Conservation (phyloP, 129 eudicot species). For the Flaveria sonorensis region DNA sequence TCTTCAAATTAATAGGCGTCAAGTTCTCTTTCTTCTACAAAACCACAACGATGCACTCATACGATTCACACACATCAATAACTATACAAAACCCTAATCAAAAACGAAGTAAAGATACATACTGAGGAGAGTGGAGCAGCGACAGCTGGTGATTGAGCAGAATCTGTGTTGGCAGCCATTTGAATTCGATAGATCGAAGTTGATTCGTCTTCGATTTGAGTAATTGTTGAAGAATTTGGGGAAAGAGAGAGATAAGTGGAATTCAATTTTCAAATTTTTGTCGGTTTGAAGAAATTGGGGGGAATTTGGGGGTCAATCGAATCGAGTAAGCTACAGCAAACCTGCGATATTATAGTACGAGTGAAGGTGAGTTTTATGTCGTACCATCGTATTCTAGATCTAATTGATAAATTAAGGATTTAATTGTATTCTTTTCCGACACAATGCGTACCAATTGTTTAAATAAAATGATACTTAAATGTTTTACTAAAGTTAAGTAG, state of each 20-base stretch:
- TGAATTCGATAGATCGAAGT: conserved; percentile 21
- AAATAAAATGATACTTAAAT: no score
- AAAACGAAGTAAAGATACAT: background rate
- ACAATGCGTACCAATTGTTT: no score
- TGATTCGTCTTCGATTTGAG: conserved; percentile 12
- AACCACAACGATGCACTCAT: conserved; percentile 14
- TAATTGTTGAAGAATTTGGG: background rate
- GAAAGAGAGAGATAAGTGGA: conserved; percentile 13
- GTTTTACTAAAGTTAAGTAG: no score
- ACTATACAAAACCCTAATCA: background rate
- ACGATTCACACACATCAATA: background rate
- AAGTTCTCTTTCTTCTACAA: conserved; percentile 71
- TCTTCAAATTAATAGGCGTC: conserved; percentile 62
- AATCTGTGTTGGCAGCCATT: conserved; percentile 37
- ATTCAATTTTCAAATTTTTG: conserved; percentile 23
- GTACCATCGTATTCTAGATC: background rate
- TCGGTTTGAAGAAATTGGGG: conserved; percentile 19
- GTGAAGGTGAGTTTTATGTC: conserved; percentile 20
- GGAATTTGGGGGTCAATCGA: background rate
- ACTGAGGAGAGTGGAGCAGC: conserved; percentile 19
- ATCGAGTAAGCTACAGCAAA: background rate
- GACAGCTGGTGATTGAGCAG: conserved; percentile 10
- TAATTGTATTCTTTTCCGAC: background rate
- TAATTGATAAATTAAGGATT: background rate
- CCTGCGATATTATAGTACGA: background rate